These are phyloP conservation scores for Geopyxis carbonaria DNA, from an alignment of 495 filamentous ascomycete genomes.

Conservation along the genomic window DNA sequence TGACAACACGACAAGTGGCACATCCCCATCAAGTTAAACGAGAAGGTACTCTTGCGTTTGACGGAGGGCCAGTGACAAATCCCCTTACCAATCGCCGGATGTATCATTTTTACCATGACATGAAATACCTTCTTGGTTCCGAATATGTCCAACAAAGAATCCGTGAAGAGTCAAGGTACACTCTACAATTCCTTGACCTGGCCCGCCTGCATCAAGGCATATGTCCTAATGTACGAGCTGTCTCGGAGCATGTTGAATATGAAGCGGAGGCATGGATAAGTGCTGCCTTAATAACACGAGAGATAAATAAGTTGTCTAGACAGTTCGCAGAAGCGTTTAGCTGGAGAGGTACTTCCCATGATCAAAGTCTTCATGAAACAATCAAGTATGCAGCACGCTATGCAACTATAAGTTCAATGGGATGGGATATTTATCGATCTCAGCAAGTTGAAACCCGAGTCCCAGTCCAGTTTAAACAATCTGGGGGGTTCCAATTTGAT, in stretches of 20 bases:
- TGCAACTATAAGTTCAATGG: constrained; percentile 69
- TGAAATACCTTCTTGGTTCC: constrained; percentile 75
- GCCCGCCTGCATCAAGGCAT: constrained; percentile 93
- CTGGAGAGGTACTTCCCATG: constrained; percentile 40
- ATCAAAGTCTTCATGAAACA: constrained; percentile 46
- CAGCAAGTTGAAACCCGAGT: constrained; percentile 75
- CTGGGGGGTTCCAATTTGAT: constrained; percentile 69
- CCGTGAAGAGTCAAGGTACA: constrained; percentile 64
- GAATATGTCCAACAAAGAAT: constrained; percentile 72
- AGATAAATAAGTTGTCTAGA: constrained; percentile 81
- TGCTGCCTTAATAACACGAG: constrained; percentile 79
- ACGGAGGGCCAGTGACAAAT: constrained; percentile 83
- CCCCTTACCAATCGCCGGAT: constrained; percentile 82
- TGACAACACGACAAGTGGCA: constrained; percentile 87
- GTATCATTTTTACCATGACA: constrained; percentile 90
- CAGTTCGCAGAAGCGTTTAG: constrained; percentile 77
- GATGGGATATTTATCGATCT: constrained; percentile 75
- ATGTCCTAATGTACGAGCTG: constrained; percentile 78
- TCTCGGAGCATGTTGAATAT: constrained; percentile 93
- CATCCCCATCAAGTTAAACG: constrained; percentile 75
- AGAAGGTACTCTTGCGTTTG: constrained; percentile 72
- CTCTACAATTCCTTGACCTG: constrained; percentile 85
- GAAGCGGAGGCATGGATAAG: constrained; percentile 97
- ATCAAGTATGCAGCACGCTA: constrained; percentile 61
- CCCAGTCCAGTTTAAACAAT: constrained; percentile 57